Evolutionary conservation across 1,139 yeast species (phyloP).

Genomic region (Sugiyamaella sp.): DNA sequence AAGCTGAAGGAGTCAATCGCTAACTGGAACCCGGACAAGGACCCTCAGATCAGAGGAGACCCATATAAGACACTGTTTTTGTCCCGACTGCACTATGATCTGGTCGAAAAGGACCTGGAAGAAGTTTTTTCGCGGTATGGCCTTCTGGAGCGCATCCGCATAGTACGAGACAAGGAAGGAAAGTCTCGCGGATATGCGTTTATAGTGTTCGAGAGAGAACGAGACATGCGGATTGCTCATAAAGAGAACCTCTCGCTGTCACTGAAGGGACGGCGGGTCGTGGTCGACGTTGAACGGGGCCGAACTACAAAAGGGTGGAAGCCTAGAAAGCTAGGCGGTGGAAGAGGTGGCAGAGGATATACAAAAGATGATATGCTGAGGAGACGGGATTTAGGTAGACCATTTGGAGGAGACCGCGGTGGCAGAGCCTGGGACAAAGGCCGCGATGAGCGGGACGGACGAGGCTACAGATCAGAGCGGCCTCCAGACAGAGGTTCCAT

Average conservation of each 20-base stretch:
- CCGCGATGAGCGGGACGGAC: conserved; percentile 23
- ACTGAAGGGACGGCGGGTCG: conserved; percentile 55
- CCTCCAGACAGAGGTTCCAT: conserved; percentile 1
- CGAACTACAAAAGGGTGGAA: conserved; percentile 75
- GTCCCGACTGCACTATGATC: conserved; percentile 64
- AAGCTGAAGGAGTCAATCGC: conserved; percentile 41
- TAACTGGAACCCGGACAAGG: conserved; percentile 61
- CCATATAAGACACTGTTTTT: conserved; percentile 81
- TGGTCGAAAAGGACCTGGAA: conserved; percentile 72
- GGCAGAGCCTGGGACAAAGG: conserved; percentile 22
- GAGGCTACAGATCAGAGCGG: too few relatives aligned
- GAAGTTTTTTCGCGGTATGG: conserved; percentile 68
- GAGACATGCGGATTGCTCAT: conserved; percentile 62
- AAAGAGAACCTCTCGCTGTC: conserved; percentile 59
- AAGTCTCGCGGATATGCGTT: conserved; percentile 85
- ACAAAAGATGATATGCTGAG: conserved; percentile 33
- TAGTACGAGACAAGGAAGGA: conserved; percentile 61
- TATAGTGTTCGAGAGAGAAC: conserved; percentile 64
- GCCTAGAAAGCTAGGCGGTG: conserved; percentile 79
- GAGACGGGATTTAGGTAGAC: conserved; percentile 22
- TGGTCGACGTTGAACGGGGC: conserved; percentile 86
- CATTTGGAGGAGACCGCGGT: conserved; percentile 23
- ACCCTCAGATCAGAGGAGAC: conserved; percentile 67
- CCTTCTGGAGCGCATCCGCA: conserved; percentile 63
- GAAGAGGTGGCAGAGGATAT: conserved; percentile 66